These are phyloP conservation scores for Lyophyllum semitale DNA, from an alignment of 768 basidiomycete species.

Conservation along the genomic window DNA sequence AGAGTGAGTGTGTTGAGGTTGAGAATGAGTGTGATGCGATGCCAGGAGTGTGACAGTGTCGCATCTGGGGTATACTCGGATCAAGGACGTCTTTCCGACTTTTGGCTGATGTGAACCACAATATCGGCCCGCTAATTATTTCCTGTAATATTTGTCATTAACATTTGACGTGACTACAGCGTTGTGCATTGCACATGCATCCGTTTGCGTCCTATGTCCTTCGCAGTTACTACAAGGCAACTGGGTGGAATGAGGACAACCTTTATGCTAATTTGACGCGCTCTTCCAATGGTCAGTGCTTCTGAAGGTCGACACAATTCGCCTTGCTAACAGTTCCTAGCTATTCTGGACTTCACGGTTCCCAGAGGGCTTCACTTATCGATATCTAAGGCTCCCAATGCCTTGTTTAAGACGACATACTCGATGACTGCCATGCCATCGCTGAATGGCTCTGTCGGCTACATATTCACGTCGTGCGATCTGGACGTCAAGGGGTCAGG, in stretches of 20 bases:
- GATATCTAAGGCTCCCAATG: constrained; percentile 87
- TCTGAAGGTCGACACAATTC: neutral
- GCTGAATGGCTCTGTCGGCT: constrained; percentile 89
- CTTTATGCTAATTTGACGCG: constrained; percentile 88
- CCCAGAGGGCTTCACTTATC: constrained; percentile 80
- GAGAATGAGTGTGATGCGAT: too few relatives aligned
- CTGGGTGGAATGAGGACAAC: constrained; percentile 97
- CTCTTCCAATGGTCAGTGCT: constrained; percentile 74
- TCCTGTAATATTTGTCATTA: too few relatives aligned
- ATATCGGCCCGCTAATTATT: too few relatives aligned
- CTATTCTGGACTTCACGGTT: constrained; percentile 89
- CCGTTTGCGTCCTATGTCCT: constrained; percentile 88
- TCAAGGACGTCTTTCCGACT: too few relatives aligned
- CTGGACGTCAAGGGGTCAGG: constrained; percentile 71
- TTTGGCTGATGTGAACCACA: too few relatives aligned
- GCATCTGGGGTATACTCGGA: too few relatives aligned
- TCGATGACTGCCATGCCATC: constrained; percentile 93
- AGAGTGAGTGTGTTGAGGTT: too few relatives aligned
- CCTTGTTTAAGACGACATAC: constrained; percentile 87
- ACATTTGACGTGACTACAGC: neutral
- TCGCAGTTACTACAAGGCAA: constrained; percentile 86
- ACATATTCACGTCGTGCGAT: constrained; percentile 89
- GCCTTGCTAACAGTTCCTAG: constrained; percentile 37
- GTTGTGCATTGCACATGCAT: constrained; percentile 54
- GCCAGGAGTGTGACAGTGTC: too few relatives aligned